Evolutionary conservation across 1,284 basidiomycete species (phyloP), one percentile per base, ranked within the genome.

Genomic region (Coniferiporia sulphurascens): DNA sequence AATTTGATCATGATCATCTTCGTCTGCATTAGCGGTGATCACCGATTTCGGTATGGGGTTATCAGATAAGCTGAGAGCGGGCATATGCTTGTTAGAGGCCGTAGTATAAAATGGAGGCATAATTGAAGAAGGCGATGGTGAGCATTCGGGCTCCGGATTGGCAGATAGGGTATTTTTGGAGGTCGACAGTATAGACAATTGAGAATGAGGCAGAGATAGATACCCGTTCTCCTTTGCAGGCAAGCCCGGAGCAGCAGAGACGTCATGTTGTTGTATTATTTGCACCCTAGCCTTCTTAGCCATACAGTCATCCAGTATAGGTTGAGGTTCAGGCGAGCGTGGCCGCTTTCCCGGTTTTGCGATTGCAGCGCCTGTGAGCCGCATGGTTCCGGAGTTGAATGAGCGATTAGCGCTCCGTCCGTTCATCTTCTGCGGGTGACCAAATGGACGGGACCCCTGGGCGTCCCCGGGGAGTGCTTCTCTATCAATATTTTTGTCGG

Each of bases 391-490:
- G 50, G 50, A 52, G 48, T 44, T 17, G 9, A 6, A 3, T 5
- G 21, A 17, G 17, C 12, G 19, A 43, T 43, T 43, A 27, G 22
- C 54, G 38, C 36, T 48, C 35, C 32, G 35, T 34, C 50, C 36
- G 56, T 58, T 58, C 46, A 53, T 58, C 34, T 43, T 32, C 13
- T 48, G 55, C 27, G 19, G 44, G 4, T 32, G 43, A 17, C 44
- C 48, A 50, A 36, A 17, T n/a, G n/a, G 15, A n/a, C 13, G 36
- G 50, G 55, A 56, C 53, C 59, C 50, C 50, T 46, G 50, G 55
- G 22, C 19, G 48, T 56, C 35, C 43, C 32, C 21, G 22, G 35
- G 19, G 15, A 12, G 34, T 8, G 22, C 32, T 45, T 46, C 21
- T 38, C 32, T 15, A 34, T 4, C 34, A 22, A 3, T 17, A 41